phyloP scores from a whole-genome alignment of 2,329 filamentous ascomycete genomes.

The Neonectria punicea region DNA sequence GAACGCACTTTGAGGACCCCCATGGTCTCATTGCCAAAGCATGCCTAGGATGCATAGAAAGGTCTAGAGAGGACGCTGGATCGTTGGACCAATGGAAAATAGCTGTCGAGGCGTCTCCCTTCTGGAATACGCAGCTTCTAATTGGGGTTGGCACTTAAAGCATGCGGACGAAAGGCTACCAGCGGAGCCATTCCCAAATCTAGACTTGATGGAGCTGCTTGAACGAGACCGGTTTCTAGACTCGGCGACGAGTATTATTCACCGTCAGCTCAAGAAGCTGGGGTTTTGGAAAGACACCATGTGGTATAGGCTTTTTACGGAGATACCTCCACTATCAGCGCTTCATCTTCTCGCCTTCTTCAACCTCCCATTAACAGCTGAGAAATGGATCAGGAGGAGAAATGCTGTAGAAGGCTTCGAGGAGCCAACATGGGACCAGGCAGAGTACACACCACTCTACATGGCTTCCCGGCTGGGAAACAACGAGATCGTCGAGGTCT shows the following conservation, averaged over 20 bases:
- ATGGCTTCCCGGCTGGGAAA: neutral
- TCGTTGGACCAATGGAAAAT: neutral
- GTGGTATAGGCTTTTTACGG: no score
- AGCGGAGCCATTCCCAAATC: neutral
- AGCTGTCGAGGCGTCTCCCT: conserved; percentile 3
- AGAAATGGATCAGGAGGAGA: neutral
- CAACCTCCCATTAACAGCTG: neutral
- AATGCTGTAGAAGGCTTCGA: neutral
- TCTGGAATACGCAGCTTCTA: conserved; percentile 5
- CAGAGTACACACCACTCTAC: neutral
- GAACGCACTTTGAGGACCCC: neutral
- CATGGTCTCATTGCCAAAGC: conserved; percentile 6
- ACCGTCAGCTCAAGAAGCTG: no score
- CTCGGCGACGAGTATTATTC: no score
- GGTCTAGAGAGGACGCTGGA: neutral
- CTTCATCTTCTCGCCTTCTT: neutral
- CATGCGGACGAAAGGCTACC: conserved; percentile 4
- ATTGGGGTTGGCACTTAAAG: conserved; percentile 9
- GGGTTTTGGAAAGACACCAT: no score
- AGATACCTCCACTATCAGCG: no score
- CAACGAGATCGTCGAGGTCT: neutral
- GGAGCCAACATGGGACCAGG: neutral
- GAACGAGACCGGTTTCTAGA: no score
- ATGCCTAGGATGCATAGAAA: conserved; percentile 8
- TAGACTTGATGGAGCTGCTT: neutral